These are phyloP conservation scores for Colletotrichum sp. DNA, from an alignment of 2,329 filamentous ascomycete genomes.

Conservation along the genomic window DNA sequence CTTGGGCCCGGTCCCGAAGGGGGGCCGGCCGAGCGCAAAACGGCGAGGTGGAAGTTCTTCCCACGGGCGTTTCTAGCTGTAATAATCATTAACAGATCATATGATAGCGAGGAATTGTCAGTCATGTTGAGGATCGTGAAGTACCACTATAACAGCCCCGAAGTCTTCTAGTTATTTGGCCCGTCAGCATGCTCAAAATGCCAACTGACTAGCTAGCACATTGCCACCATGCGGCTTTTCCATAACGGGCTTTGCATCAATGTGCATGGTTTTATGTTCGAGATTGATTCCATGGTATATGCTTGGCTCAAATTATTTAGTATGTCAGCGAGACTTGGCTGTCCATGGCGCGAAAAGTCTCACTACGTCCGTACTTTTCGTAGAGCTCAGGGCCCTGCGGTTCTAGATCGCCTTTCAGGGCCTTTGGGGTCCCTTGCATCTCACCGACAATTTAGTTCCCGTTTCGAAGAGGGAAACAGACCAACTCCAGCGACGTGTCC, in stretches of 20 bases:
- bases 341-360: background rate
- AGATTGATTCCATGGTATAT: background rate
- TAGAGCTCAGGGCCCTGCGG: background rate
- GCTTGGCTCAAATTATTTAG: background rate
- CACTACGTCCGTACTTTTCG: background rate
- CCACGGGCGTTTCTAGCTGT: background rate
- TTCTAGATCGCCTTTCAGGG: background rate
- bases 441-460: background rate
- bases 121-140: background rate
- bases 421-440: background rate
- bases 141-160: background rate
- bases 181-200: background rate
- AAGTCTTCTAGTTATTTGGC: background rate
- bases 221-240: background rate
- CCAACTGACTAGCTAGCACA: background rate
- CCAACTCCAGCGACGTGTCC: background rate
- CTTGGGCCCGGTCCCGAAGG: background rate
- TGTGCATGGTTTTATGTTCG: background rate
- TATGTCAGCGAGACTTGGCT: background rate
- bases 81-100: background rate
- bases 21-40: background rate
- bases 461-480: background rate
- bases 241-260: background rate
- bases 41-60: background rate
- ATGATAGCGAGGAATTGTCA: background rate